Conservation (phyloP, 2,329 filamentous ascomycete genomes). For the Huntiella abstrusa region DNA sequence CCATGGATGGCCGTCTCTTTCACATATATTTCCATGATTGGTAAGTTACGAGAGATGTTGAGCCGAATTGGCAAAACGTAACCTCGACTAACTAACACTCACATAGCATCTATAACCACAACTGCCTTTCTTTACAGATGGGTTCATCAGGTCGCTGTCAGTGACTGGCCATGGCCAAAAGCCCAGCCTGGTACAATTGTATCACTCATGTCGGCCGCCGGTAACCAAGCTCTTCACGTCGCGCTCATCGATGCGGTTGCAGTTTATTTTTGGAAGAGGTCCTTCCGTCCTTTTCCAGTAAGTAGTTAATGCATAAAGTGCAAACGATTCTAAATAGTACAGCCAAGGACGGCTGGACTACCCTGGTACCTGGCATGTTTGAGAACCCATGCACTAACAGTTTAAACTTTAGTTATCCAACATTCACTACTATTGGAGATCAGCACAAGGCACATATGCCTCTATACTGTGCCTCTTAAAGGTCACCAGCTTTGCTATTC, state of each 20-base stretch:
- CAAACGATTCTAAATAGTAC: not conserved
- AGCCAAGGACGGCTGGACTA: not conserved
- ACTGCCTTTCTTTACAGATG: slow-evolving; percentile 8
- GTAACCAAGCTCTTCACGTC: slow-evolving; percentile 7
- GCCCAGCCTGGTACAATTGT: slow-evolving; percentile 10
- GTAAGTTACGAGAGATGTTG: not conserved
- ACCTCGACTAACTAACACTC: not conserved
- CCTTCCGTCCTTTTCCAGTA: slow-evolving; percentile 9
- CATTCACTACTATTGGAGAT: slow-evolving; percentile 11
- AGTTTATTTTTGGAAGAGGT: slow-evolving; percentile 10
- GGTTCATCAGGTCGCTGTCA: slow-evolving; percentile 8
- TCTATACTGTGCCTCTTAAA: slow-evolving; percentile 5
- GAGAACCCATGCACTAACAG: not conserved
- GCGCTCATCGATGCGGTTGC: slow-evolving; percentile 9
- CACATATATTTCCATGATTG: slow-evolving; percentile 8
- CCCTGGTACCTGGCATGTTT: not conserved
- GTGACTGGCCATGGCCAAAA: slow-evolving; percentile 9
- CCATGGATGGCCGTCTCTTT: slow-evolving; percentile 10
- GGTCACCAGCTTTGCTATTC: slow-evolving; percentile 9
- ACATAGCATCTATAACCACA: slow-evolving; percentile 7
- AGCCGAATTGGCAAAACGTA: too few relatives aligned
- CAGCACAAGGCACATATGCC: slow-evolving; percentile 6
- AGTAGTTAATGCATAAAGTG: not conserved
- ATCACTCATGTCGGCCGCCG: slow-evolving; percentile 8
- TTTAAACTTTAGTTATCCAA: slow-evolving; percentile 7